Base-by-base conservation (phyloP, 495 filamentous ascomycete species). In the Sporormia fimetaria region DNA sequence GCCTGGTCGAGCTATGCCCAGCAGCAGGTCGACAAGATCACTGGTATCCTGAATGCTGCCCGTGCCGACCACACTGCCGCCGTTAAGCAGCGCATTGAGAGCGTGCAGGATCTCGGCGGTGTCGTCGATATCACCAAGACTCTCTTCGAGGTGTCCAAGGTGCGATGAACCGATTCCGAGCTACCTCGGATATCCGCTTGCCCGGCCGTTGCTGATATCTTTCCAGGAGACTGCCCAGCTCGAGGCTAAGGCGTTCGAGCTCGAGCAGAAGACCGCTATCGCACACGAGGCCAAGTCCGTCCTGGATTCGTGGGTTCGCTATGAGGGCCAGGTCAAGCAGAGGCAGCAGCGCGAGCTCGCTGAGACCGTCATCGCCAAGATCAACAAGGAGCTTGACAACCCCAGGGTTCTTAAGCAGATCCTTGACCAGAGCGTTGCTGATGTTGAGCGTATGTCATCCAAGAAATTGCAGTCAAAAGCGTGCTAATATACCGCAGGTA, bases 111-210 rank as follows among this genome's bases (percentile, higher is more conserved):
- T 71, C 77, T 99, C 70, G 75, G 76, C 42, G 74, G 81, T 52
- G 92, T 99, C 55, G 81, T 96, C 55, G 87, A 96, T 48, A 74
- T 95, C 57, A 99, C 92, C 63, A 94, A 93, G 78, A 67, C 78
- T 49, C 77, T 99, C 31, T 99, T 99, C 60, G 85, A 85, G 58
- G 92, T 96, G 52, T 99, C 92, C 51, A 96, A 94, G 84, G 87
- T 90, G 65, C 33, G 66, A 26, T 25, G 26, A 16, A 17, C 18
- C 15, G 26, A 9, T 22, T 32, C 8, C 4, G 7, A 7, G 17
- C 21, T 21, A 20, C 26, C 12, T 1, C 6, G 4, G 10, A 35
- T 35, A 28, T 54, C 51, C 51, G 41, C 39, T 49, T 9, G 40
- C 6, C 44, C 51, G 51, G 33, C 27, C 2, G 20, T 18, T 42